Evolutionary conservation across 352 stramenopile genomes (phyloP).

Genomic region (Blastocystis sp.): DNA sequence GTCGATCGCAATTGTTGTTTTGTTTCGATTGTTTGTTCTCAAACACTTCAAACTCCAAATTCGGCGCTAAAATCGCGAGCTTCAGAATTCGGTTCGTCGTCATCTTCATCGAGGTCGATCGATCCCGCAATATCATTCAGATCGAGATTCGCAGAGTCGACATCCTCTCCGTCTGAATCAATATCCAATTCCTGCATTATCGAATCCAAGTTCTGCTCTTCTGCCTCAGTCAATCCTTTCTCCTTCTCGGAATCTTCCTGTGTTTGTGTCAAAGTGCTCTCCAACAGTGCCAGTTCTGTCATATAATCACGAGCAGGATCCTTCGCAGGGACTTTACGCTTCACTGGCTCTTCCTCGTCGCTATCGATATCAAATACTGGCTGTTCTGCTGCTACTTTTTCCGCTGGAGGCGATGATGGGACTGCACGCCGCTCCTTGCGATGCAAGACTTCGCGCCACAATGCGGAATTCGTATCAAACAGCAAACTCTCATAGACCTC

Average conservation of each 20-base stretch:
- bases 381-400: not conserved
- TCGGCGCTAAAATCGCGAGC: not conserved
- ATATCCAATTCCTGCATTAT: constrained; percentile 49
- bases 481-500: constrained; percentile 40
- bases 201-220: constrained; percentile 14
- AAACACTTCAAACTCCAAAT: constrained; percentile 9
- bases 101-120: not conserved
- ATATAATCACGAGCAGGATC: constrained; percentile 35
- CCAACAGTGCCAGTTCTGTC: constrained; percentile 4
- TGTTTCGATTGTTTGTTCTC: not conserved
- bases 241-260: not conserved
- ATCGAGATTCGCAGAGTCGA: not conserved
- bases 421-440: not conserved
- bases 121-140: not conserved
- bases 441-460: not conserved
- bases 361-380: constrained; percentile 8
- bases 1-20: constrained; percentile 50
- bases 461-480: not conserved
- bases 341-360: constrained; percentile 6
- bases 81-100: not conserved
- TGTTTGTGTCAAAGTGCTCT: not conserved
- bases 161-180: not conserved
- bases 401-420: not conserved
- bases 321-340: not conserved
- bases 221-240: not conserved